A percentile compares a stretch with the other conserved stretches of the same genome.
phyloP scores from a whole-genome alignment of 257 asterid genomes.

The Solanum phureja region DNA sequence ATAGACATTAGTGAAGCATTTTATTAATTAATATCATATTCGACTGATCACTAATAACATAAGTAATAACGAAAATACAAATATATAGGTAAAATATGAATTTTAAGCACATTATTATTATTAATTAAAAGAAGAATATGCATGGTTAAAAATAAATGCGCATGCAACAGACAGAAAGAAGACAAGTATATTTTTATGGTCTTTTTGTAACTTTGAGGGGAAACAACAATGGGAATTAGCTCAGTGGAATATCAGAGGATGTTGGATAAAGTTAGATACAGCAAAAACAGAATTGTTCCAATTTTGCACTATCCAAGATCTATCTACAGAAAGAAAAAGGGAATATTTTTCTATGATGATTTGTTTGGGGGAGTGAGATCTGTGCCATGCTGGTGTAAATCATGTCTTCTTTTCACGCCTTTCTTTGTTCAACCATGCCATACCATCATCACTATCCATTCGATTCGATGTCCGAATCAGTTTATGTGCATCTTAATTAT shows the following conservation, averaged over 20 bases:
- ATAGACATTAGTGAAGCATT: rapidly evolving
- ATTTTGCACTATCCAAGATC: background rate
- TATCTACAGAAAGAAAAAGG: background rate
- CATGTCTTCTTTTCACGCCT: background rate
- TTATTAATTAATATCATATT: too few relatives aligned
- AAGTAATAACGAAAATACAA: background rate
- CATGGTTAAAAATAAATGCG: background rate
- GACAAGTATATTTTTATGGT: background rate
- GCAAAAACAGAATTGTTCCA: background rate
- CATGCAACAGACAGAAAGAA: background rate
- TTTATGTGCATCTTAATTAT: background rate
- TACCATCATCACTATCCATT: background rate
- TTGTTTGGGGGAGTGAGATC: background rate
- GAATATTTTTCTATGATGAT: background rate
- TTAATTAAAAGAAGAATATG: background rate
- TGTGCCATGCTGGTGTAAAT: background rate
- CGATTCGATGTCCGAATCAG: background rate
- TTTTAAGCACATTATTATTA: background rate
- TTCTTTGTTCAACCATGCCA: background rate
- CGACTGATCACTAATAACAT: background rate
- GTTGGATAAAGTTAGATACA: constrained; percentile 3
- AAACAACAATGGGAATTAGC: constrained; percentile 12
- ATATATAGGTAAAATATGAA: background rate
- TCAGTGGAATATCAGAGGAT: background rate
- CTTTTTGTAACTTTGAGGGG: constrained; percentile 21